Evolutionary conservation across 805 yeast genomes (phyloP), one percentile per base, ranked within the genome.

Genomic region (Candida ascalaphidarum): DNA sequence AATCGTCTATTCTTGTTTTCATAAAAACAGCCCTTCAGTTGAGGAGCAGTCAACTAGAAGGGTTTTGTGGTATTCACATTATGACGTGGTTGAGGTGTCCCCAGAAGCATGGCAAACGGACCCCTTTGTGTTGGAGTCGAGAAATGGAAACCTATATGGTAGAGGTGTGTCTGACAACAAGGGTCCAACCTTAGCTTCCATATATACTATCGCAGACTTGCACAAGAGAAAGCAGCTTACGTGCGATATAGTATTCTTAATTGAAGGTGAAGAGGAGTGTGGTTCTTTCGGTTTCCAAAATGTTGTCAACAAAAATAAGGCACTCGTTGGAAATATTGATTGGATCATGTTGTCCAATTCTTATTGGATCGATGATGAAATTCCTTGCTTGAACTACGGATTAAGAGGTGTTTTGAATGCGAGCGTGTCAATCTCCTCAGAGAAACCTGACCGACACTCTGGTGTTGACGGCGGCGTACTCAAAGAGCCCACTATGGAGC

Each of bases 181-280:
- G 50, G 98, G 98, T 0, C 98, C 98, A 0, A 59, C 81, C 7
- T 55, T 86, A 9, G 94, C 96, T 2, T 79, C 96, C 0, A 68
- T 89, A 3, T 86, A 76, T 54, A 84, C 95, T 0, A 94, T 81
- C 12, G 88, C 92, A 0, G 84, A 81, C 29, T 54, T 85, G 10
- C 58, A 58, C 30, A 69, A 69, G 17, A 53, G 58, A 8, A 57
- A 65, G 0, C 53, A 69, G 25, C 63, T 92, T 13, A 59, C 63
- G 5, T 67, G 78, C 25, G 95, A 89, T 49, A 78, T 89, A 3
- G 75, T 81, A 0, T 88, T 92, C 43, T 46, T 89, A 11, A 66
- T 89, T 27, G 98, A 89, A 55, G 98, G 98, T 25, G 96, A 86
- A 51, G 98, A 92, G 54, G 98, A 89, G 51, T 71, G 83, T 32